Evolutionary conservation across 2,329 filamentous ascomycete genomes (phyloP), one percentile per base, ranked within the genome.

Genomic region (Ilyonectria robusta): DNA sequence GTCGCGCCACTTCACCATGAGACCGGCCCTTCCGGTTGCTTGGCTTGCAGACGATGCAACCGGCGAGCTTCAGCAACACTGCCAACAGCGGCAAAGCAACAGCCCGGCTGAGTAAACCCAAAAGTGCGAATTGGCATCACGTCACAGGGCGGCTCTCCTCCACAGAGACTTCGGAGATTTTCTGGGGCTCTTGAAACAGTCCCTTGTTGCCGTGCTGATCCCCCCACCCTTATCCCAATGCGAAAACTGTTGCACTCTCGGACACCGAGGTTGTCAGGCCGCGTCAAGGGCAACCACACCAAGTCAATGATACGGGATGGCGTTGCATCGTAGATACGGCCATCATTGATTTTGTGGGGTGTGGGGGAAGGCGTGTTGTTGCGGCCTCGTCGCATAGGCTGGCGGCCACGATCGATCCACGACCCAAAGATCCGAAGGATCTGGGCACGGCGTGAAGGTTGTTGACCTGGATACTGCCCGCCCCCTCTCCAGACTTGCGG

Each of bases 261-360:
- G 46, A 15, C 48, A 47, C 56, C 11, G 35, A 31, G 29, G 31
- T 33, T 19, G 48, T n/a, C 29, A 60, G 62, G 57, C 57, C 50
- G 50, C 56, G 62, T 60, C 50, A 65, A 65, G 42, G 37, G 31
- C 56, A 65, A 35, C 62, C 62, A 65, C 62, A 60, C 62, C 62
- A 48, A 21, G 29, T 44, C 21, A 23, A 37, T 17, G 50, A 48
- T 21, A 56, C 50, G 50, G 57, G 33, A 65, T 59, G 50, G 50
- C 57, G 62, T 65, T 60, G 33, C 62, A 65, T 42, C 48, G 42
- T 42, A 47, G 26, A 55, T 50, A 65, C 57, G 40, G 37, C 23
- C 62, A 56, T 60, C 15, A 35, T 46, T 54, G 42, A 15, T 35
- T 44, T 44, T 53, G 44, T 33, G 46, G 60, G 50, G 47, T 54